Percentiles rank a stretch among this genome's conserved stretches.
Conservation (phyloP, 1,284 basidiomycete species). For the Exobasidium cylindrosporum region DNA sequence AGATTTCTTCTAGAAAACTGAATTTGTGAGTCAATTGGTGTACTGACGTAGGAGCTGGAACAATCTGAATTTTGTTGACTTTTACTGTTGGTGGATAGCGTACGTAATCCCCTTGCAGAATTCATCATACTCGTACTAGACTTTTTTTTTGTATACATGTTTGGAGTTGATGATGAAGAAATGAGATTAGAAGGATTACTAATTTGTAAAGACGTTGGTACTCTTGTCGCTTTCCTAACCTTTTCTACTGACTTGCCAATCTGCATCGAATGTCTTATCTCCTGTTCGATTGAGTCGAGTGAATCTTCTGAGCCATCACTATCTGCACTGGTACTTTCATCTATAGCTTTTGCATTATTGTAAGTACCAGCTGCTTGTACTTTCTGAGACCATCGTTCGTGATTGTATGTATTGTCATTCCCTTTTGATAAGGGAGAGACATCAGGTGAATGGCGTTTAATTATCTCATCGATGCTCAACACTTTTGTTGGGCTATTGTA, state of each 20-base stretch:
- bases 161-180: conserved; percentile 1
- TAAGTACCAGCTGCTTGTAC: too few relatives aligned
- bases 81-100: not conserved
- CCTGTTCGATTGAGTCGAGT: conserved; percentile 3
- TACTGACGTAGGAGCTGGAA: not conserved
- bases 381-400: too few relatives aligned
- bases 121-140: not conserved
- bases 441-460: conserved; percentile 52
- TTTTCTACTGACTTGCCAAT: conserved; percentile 10
- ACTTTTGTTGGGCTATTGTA: conserved; percentile 15
- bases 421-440: too few relatives aligned
- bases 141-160: not conserved
- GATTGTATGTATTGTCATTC: too few relatives aligned
- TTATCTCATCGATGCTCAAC: conserved; percentile 55
- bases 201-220: not conserved
- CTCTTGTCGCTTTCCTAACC: not conserved
- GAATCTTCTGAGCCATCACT: not conserved
- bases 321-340: not conserved
- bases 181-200: not conserved
- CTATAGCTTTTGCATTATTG: too few relatives aligned
- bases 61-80: not conserved
- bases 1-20: too few relatives aligned
- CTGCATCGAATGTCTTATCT: conserved; percentile 6
- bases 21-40: not conserved
- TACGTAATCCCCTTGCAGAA: not conserved